Evolutionary conservation across 2,329 filamentous ascomycete genomes (phyloP).

Genomic region (Penicillium sp.): DNA sequence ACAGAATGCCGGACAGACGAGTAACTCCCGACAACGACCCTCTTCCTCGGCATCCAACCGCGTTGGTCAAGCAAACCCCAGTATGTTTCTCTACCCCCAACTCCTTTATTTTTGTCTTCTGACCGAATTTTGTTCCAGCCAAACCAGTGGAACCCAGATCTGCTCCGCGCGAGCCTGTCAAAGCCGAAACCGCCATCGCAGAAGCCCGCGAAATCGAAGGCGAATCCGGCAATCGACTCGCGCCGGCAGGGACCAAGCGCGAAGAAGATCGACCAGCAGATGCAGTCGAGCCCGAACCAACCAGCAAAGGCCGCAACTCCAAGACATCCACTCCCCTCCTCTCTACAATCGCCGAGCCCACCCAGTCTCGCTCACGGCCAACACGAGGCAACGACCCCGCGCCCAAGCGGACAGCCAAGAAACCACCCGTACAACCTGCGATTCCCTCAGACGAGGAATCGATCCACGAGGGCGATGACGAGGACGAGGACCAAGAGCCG

Average conservation of each 20-base stretch:
- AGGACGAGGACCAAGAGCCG: conserved; percentile 72
- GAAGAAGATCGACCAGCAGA: conserved; percentile 47
- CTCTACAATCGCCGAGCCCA: conserved; percentile 44
- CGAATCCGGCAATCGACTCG: conserved; percentile 29
- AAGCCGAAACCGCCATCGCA: conserved; percentile 42
- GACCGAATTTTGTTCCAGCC: conserved; percentile 34
- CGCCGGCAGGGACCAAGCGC: conserved; percentile 38
- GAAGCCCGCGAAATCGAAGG: conserved; percentile 41
- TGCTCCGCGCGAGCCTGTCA: conserved; percentile 56
- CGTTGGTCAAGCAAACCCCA: conserved; percentile 57
- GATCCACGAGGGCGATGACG: conserved; percentile 61
- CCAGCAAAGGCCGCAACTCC: conserved; percentile 45
- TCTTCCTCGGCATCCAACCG: conserved; percentile 68
- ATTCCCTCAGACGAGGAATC: conserved; percentile 51
- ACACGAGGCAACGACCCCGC: conserved; percentile 43
- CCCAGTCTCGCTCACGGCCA: conserved; percentile 41
- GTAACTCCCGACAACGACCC: conserved; percentile 62
- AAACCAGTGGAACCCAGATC: conserved; percentile 59
- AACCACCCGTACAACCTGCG: conserved; percentile 36
- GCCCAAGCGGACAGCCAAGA: conserved; percentile 47
- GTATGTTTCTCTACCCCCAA: conserved; percentile 38
- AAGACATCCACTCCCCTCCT: conserved; percentile 51
- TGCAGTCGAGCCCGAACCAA: conserved; percentile 41
- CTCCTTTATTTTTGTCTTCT: conserved; percentile 38
- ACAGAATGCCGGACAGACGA: conserved; percentile 74